A percentile compares a stretch with the other conserved stretches of the same genome.
Conservation (phyloP, 1,284 basidiomycete genomes). For the Microstroma glucosiphilum region DNA sequence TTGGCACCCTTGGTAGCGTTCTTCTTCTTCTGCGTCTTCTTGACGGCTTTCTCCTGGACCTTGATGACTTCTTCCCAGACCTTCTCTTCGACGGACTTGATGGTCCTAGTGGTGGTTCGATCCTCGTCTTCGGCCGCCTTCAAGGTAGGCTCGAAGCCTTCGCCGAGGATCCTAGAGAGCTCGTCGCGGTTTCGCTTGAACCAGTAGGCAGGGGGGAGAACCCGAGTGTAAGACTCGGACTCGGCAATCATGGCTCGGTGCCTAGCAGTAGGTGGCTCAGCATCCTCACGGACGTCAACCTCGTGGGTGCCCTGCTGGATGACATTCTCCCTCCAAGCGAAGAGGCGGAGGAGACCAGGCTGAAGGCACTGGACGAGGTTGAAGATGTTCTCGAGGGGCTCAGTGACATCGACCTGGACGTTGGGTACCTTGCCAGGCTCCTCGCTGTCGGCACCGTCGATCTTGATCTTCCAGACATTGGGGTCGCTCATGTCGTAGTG, state of each 20-base stretch:
- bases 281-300: conserved; percentile 35
- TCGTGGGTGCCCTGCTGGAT: conserved; percentile 43
- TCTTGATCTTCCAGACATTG: conserved; percentile 41
- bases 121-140: conserved; percentile 27
- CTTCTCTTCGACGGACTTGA: conserved; percentile 43
- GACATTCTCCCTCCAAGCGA: conserved; percentile 39
- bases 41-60: conserved; percentile 18
- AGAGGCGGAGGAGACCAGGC: conserved; percentile 36
- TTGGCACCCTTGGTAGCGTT: conserved; percentile 22
- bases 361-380: conserved; percentile 42
- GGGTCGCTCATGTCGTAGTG: conserved; percentile 40
- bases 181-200: conserved; percentile 41
- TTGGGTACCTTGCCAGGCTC: conserved; percentile 32
- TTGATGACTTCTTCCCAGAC: conserved; percentile 43
- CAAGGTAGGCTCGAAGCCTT: conserved; percentile 37
- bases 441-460: conserved; percentile 36
- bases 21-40: conserved; percentile 33
- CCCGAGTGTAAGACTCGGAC: conserved; percentile 37
- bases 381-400: conserved; percentile 44
- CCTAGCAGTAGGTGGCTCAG: conserved; percentile 35
- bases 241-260: conserved; percentile 40
- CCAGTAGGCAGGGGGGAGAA: conserved; percentile 42
- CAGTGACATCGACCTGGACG: conserved; percentile 39
- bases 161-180: conserved; percentile 38
- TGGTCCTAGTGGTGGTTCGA: conserved; percentile 30